Evolutionary conservation across 495 filamentous ascomycete species (phyloP), one percentile per base, ranked within the genome.

Genomic region (Tricharina praecox): DNA sequence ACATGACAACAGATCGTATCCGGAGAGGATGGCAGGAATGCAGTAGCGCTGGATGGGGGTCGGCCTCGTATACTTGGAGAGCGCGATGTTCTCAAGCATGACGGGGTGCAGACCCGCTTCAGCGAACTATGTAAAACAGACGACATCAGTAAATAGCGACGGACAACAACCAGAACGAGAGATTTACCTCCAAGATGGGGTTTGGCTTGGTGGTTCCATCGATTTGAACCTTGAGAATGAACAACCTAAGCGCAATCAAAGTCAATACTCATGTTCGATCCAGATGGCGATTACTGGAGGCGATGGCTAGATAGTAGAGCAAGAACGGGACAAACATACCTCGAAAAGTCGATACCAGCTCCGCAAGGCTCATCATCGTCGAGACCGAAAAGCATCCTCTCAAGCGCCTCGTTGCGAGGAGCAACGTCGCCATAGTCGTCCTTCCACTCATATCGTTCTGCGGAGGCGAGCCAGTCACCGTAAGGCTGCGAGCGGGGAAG

Each of bases 41-140:
- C 87, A 94, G 68, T 95, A 95, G 64, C 95, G 95, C 66, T 96
- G 88, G 33, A 96, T 90, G 7, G 88, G 88, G 2, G 88, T 96
- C 19, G 90, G 90, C 43, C 82, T 78, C 55, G 85, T 85, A 74
- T 97, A 97, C 30, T 48, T 46, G 43, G 26, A 33, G 8, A 86
- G 69, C 50, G 73, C 51, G 26, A 95, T 70, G 51, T 96, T 97
- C 43, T 77, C 66, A 8, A 77, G 55, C 73, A 97, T 79, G 25
- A 76, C 68, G 0, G 92, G 90, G 54, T 97, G 90, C 18, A 97
- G 66, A 1, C 84, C 85, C 20, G 84, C 83, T 35, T 82, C 71
- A 4, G 78, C 67, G 53, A 90, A 94, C 58, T 75, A 49, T 26
- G 37, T 5, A 37, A n/a, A n/a, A n/a, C n/a, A n/a, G n/a, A n/a